Base-by-base conservation (phyloP, 192 early-diverging fungal genomes). In the Gryganskiella cystojenkinii region DNA sequence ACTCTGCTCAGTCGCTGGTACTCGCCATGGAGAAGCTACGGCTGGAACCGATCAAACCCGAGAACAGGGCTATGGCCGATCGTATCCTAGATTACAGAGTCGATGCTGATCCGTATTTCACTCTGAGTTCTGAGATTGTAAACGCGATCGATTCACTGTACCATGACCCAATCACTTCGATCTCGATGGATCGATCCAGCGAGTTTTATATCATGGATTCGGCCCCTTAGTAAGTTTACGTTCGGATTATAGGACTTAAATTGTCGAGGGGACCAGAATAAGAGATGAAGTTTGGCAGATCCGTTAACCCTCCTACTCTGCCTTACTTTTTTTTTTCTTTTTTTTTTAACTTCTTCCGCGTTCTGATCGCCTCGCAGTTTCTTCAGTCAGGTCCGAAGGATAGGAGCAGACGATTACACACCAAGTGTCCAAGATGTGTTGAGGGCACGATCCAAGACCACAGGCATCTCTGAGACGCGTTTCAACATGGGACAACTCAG, bases 121-220 rank as follows among this genome's bases (percentile, higher is more conserved):
- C 62, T 54, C 80, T 92, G 40, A 85, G 85, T 9, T 63, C 84
- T 15, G 88, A 90, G 58, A 81, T 92, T 52, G 89, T 88, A 8
- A 84, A 81, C 57, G 87, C 86, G 51, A 88, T 94, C 49, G 84
- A 94, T 57, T 80, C 67, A 24, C 67, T 94, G 56, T 95, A 90
- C 88, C 60, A 82, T 63, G 93, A 95, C 82, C 83, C 86, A 27
- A 80, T 89, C 37, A 88, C 88, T 30, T 72, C 82, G 25, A 73
- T 67, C 40, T 82, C 89, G 22, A 54, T 95, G 37, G 87, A 90
- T 35, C 86, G 90, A 28, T 87, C 89, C 28, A 91, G 83, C 80
- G 89, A 92, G 67, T 94, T 92, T 74, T 95, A 95, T 73, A 64
- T 95, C 59, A 92, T 95, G 87, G 94, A 95, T 75, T 92, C 92